phyloP scores from a whole-genome alignment of 257 asterid genomes.

The Buddleja alternifolia region DNA sequence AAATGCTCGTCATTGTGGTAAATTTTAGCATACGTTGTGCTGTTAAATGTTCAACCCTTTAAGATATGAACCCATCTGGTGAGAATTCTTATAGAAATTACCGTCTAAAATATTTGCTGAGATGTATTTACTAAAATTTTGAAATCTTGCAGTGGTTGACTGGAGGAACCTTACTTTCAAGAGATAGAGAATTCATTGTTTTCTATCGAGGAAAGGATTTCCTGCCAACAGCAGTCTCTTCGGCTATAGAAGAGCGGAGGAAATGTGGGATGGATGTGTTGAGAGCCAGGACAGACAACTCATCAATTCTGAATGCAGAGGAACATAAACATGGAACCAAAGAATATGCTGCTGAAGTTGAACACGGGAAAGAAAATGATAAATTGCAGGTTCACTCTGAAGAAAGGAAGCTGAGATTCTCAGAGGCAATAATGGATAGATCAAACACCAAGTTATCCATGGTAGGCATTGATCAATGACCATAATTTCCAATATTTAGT shows the following conservation, averaged over 20 bases:
- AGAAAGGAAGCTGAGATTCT: slow-evolving; percentile 43
- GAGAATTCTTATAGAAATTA: slow-evolving; percentile 11
- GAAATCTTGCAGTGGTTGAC: slow-evolving; percentile 79
- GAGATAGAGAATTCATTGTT: slow-evolving; percentile 89
- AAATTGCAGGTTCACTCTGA: slow-evolving; percentile 33
- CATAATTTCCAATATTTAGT: slow-evolving; percentile 23
- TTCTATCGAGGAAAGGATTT: slow-evolving; percentile 96
- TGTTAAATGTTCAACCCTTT: slow-evolving; percentile 7
- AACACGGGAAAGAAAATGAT: slow-evolving; percentile 32
- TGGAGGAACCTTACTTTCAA: slow-evolving; percentile 91
- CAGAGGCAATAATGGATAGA: slow-evolving; percentile 56
- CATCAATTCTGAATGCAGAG: slow-evolving; percentile 29
- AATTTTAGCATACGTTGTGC: neutral
- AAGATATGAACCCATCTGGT: slow-evolving; percentile 24
- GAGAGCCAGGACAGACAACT: slow-evolving; percentile 31
- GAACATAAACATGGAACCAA: slow-evolving; percentile 27
- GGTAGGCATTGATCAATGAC: slow-evolving; percentile 52
- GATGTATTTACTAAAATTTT: slow-evolving; percentile 40
- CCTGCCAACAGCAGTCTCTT: slow-evolving; percentile 88
- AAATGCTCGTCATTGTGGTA: slow-evolving; percentile 19
- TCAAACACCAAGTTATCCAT: slow-evolving; percentile 57
- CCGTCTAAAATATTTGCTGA: slow-evolving; percentile 11
- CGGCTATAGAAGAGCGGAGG: slow-evolving; percentile 84
- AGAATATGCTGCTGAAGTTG: slow-evolving; percentile 43
- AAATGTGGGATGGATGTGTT: slow-evolving; percentile 43